Base-by-base conservation (phyloP, 2,329 filamentous ascomycete species). In the Fusarium beomiforme region DNA sequence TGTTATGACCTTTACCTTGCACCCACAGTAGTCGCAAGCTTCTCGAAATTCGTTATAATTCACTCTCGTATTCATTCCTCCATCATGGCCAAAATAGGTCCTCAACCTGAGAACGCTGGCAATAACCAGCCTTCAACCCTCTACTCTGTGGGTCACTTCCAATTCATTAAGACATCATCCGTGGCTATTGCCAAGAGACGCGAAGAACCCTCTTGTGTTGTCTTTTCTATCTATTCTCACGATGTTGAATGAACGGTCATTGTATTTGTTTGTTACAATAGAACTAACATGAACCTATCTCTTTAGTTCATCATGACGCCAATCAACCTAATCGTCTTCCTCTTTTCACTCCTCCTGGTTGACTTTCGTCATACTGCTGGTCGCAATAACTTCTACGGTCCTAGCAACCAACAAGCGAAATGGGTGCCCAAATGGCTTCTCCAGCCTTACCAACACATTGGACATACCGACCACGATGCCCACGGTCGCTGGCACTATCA, bases 261-360 rank as follows among this genome's bases (percentile, higher is more conserved):
- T 31, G 29, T 47, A 21, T 26, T 37, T 29, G 57, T 34, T 41
- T 13, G 23, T 39, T 13, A 8, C 41, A 43, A n/a, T 21, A 44
- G 31, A 43, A 47, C 62, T 73, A 42, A 74, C 72, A 59, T 19
- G 26, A 26, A 29, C 33, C 41, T 37, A n/a, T n/a, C n/a, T n/a
- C n/a, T 62, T 87, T 59, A 83, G 64, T 39, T 67, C 23, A 72
- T 92, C 72, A 83, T 91, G 80, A 91, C 89, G 1, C 90, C 91
- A 11, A 72, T 92, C 67, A 84, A 89, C 70, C 88, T 92, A 77
- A 82, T 89, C 54, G 87, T 89, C 24, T 92, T 92, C 80, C 78
- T 93, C 43, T 47, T 92, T 70, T 92, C 90, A 4, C 86, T 93
- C 47, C 84, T 86, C 76, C 79, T 91, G 55, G 85, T 92, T 44